Conservation (phyloP, 176 grass and related monocot species). For the Ampelocalamus luodianensis region DNA sequence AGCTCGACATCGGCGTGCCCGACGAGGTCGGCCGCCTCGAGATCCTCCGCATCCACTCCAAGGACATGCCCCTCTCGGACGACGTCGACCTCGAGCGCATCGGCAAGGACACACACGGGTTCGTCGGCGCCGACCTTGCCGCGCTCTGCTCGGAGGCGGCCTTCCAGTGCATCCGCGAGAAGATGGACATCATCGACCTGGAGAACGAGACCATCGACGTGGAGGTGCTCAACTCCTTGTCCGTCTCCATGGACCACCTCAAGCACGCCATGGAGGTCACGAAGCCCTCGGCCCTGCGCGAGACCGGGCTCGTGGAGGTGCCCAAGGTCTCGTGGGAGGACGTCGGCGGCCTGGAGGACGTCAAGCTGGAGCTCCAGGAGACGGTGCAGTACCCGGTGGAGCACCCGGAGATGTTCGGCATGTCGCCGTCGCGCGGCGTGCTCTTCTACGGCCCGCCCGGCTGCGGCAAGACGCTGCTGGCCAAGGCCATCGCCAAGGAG, state of each 20-base stretch:
- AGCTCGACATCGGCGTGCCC: no score
- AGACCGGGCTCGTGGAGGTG: constrained; percentile 54
- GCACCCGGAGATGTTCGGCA: constrained; percentile 66
- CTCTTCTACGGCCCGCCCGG: constrained; percentile 69
- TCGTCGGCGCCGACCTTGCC: no score
- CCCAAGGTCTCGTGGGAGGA: constrained; percentile 56
- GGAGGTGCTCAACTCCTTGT: constrained; percentile 63
- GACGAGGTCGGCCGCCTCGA: no score
- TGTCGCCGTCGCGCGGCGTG: constrained; percentile 70
- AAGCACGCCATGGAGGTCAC: constrained; percentile 56
- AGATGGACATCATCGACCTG: not conserved
- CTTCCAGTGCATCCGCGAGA: no score
- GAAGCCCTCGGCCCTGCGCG: constrained; percentile 69
- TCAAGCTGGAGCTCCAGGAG: constrained; percentile 76
- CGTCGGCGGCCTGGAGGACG: constrained; percentile 64
- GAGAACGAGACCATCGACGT: constrained; percentile 69
- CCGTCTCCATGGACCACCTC: constrained; percentile 66
- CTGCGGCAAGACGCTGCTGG: constrained; percentile 68
- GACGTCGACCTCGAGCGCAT: no score
- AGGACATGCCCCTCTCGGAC: no score
- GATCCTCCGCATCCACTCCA: no score
- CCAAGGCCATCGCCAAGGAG: constrained; percentile 72
- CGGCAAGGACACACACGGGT: no score
- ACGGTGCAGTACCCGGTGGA: constrained; percentile 70
- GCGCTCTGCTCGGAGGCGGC: no score